Conservation (phyloP, 2,329 filamentous ascomycete genomes). For the Apiospora marii region DNA sequence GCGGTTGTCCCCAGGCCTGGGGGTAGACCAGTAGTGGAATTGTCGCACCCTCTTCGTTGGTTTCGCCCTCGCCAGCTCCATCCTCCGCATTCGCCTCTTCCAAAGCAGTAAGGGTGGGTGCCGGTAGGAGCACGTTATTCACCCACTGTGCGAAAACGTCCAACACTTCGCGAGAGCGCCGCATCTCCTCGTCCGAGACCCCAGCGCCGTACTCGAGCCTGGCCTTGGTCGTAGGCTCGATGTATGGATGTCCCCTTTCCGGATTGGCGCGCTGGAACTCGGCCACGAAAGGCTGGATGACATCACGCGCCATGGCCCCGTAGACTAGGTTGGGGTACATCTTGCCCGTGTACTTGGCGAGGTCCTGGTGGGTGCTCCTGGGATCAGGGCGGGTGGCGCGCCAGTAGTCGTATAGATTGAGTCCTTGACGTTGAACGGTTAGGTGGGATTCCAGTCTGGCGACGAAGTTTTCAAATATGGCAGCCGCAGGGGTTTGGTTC, state of each 20-base stretch:
- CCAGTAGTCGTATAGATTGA: conserved; percentile 31
- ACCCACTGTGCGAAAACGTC: conserved; percentile 30
- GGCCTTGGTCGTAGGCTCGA: conserved; percentile 30
- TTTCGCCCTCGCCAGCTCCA: no score
- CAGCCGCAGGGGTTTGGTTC: conserved; percentile 20
- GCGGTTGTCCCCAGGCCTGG: conserved; percentile 31
- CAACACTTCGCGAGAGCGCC: conserved; percentile 19
- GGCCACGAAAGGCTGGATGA: conserved; percentile 27
- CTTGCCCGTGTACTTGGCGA: conserved; percentile 27
- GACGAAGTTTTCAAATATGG: conserved; percentile 29
- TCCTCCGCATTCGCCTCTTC: background rate
- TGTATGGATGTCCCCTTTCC: conserved; percentile 26
- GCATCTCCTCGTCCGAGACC: conserved; percentile 23
- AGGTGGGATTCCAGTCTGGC: conserved; percentile 27
- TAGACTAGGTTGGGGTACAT: conserved; percentile 33
- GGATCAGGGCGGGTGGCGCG: conserved; percentile 28
- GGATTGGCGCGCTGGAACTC: conserved; percentile 26
- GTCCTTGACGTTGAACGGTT: conserved; percentile 26
- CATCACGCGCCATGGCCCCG: conserved; percentile 23
- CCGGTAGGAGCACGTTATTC: conserved; percentile 29
- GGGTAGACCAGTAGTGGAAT: no score
- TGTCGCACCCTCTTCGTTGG: no score
- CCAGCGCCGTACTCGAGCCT: conserved; percentile 30
- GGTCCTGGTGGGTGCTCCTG: conserved; percentile 20
- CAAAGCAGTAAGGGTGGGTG: no score